These are phyloP conservation scores for Gymnopilus junonius DNA, from an alignment of 768 basidiomycete species.

Conservation along the genomic window DNA sequence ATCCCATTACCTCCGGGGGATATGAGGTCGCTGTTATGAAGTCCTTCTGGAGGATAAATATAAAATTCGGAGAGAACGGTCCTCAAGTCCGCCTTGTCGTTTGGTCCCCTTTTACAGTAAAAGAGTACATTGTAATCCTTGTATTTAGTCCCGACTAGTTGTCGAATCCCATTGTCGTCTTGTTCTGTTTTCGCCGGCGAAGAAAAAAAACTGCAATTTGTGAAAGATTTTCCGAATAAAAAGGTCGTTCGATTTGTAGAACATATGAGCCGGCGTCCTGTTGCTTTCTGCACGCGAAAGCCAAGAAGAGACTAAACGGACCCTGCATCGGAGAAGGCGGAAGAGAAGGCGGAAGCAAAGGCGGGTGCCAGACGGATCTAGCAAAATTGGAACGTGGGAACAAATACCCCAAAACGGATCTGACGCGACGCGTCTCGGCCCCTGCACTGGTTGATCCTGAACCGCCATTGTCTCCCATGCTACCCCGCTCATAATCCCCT, in stretches of 20 bases:
- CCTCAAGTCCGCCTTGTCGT: no score
- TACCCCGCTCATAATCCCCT: not conserved
- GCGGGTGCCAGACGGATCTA: not conserved
- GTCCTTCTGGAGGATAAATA: not conserved
- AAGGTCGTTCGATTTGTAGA: not conserved
- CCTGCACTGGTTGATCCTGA: slow-evolving; percentile 10
- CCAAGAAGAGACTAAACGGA: not conserved
- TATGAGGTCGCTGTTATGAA: not conserved
- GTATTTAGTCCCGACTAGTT: no score
- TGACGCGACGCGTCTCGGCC: slow-evolving; percentile 20
- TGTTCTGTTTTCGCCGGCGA: no score
- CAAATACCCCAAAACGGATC: slow-evolving; percentile 7
- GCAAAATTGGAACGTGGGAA: slow-evolving; percentile 15
- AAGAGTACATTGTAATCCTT: no score
- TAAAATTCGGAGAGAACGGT: no score
- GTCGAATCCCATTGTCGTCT: no score
- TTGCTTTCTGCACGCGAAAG: not conserved
- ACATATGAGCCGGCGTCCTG: not conserved
- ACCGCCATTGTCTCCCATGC: slow-evolving; percentile 14
- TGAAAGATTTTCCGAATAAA: not conserved
- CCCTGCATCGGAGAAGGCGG: not conserved
- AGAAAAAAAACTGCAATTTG: no score
- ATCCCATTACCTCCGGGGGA: slow-evolving; percentile 6
- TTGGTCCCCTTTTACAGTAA: no score
- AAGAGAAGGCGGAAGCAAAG: not conserved